A percentile compares a stretch with the other conserved stretches of the same genome.
Evolutionary conservation across 2,329 filamentous ascomycete genomes (phyloP).

Genomic region (Aspergillus chevalieri): DNA sequence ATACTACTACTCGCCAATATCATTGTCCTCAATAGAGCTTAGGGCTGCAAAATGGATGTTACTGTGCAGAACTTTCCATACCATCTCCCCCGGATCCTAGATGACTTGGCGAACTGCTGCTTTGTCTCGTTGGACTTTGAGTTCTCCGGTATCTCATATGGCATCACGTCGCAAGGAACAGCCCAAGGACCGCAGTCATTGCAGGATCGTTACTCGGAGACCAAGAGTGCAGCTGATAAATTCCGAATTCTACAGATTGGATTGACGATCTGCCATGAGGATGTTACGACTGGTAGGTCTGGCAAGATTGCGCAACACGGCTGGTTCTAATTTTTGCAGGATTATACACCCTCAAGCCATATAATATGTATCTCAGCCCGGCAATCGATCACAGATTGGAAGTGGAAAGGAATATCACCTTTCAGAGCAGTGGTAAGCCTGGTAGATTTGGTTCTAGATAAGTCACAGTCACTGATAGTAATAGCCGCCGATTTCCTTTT

Average conservation of each 20-base stretch:
- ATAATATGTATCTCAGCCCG: slow-evolving; percentile 59
- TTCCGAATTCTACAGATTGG: slow-evolving; percentile 62
- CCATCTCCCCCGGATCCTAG: slow-evolving; percentile 51
- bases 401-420: slow-evolving; percentile 55
- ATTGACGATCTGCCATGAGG: slow-evolving; percentile 59
- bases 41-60: slow-evolving; percentile 48
- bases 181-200: slow-evolving; percentile 39
- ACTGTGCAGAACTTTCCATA: slow-evolving; percentile 44
- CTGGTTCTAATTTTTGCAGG: slow-evolving; percentile 20
- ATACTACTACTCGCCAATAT: too few relatives aligned
- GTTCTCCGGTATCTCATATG: slow-evolving; percentile 56
- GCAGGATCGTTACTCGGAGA: slow-evolving; percentile 56
- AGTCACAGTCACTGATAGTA: too few relatives aligned
- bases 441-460: too few relatives aligned
- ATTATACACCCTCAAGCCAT: slow-evolving; percentile 55
- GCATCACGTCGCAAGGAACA: slow-evolving; percentile 18
- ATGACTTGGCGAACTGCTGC: slow-evolving; percentile 52
- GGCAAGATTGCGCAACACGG: slow-evolving; percentile 3
- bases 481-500: slow-evolving; percentile 56
- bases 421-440: slow-evolving; percentile 47
- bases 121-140: slow-evolving; percentile 63
- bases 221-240: slow-evolving; percentile 54
- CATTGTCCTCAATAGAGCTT: not conserved
- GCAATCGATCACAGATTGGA: slow-evolving; percentile 48
- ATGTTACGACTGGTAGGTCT: slow-evolving; percentile 42